Evolutionary conservation across 306 rosid genomes (phyloP), one percentile per base, ranked within the genome.

Genomic region (Rubus idaeus): DNA sequence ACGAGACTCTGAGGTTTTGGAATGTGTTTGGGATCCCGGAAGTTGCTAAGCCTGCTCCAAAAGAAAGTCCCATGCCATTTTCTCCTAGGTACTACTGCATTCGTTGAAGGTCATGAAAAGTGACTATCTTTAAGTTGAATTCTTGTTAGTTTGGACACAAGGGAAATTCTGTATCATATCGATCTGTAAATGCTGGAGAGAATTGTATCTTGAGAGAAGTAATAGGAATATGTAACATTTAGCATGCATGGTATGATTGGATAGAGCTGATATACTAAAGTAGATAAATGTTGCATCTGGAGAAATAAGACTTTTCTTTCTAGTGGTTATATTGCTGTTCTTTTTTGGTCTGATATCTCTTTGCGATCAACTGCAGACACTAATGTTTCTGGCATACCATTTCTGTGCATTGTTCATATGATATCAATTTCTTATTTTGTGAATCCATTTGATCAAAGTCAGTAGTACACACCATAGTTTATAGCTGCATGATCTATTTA

Each of bases 11-110:
- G 2, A 5, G 75, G n/a, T 64, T 84, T 8, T 88, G 92, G 89
- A 88, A 86, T 80, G 87, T 82, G 17, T 86, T 88, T 58, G 88
- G 89, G 45, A 74, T 79, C 40, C 91, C 89, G 20, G 84, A 76
- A 49, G 71, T 21, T 39, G 52, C 85, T 35, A 81, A 81, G 76
- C 71, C 87, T 4, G 75, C 72, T 21, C 79, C 81, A 3, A 83
- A 83, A 78, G 50, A 61, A 75, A 74, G 26, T 49, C 66, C 46
- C 0, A 75, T 81, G 78, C 83, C 89, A 30, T 85, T 85, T 81
- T 71, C 88, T 74, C 14, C 82, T 77, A 62, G 6, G n/a, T 64
- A 53, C n/a, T 1, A 20, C 76, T 40, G n/a, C 66, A 72, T 71
- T 37, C 75, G 75, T 51, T 71, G 75, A 71, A 37, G 50, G 42